Evolutionary conservation across 2,329 filamentous ascomycete genomes (phyloP).

Genomic region (Fusarium papillatum): DNA sequence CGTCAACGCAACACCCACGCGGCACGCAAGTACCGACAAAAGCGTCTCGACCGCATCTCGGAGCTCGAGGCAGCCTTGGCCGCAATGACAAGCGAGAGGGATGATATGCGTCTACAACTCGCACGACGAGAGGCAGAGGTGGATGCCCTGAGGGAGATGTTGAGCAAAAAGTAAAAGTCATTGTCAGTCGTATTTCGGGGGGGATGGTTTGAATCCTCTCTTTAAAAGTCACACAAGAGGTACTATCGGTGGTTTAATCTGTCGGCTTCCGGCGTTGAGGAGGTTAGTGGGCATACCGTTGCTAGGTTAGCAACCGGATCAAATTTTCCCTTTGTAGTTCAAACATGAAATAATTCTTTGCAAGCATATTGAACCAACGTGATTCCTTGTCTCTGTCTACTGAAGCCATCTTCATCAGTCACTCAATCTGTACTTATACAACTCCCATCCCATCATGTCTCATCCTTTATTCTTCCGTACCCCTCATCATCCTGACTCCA

Average conservation of each 20-base stretch:
- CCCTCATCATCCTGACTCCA: not conserved
- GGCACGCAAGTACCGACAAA: conserved; percentile 80
- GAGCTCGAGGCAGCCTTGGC: conserved; percentile 72
- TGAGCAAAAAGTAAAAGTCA: conserved; percentile 47
- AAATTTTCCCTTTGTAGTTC: not conserved
- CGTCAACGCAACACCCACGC: conserved; percentile 78
- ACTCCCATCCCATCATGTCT: not conserved
- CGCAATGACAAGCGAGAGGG: conserved; percentile 71
- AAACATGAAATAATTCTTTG: not conserved
- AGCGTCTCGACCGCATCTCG: conserved; percentile 75
- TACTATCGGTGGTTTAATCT: conserved; percentile 6
- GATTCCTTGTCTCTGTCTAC: not conserved
- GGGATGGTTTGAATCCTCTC: too few relatives aligned
- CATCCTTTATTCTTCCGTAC: not conserved
- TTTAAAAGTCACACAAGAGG: not conserved
- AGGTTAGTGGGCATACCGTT: conserved; percentile 18
- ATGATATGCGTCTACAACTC: conserved; percentile 73
- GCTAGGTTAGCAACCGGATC: conserved; percentile 18
- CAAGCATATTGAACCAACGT: not conserved
- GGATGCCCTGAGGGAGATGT: conserved; percentile 68
- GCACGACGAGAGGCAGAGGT: conserved; percentile 76
- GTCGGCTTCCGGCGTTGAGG: conserved; percentile 23
- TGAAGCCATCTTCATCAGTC: not conserved
- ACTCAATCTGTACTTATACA: not conserved
- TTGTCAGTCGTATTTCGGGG: not conserved